Conservation (phyloP, 148 eudicot genomes). For the Silene latifolia region DNA sequence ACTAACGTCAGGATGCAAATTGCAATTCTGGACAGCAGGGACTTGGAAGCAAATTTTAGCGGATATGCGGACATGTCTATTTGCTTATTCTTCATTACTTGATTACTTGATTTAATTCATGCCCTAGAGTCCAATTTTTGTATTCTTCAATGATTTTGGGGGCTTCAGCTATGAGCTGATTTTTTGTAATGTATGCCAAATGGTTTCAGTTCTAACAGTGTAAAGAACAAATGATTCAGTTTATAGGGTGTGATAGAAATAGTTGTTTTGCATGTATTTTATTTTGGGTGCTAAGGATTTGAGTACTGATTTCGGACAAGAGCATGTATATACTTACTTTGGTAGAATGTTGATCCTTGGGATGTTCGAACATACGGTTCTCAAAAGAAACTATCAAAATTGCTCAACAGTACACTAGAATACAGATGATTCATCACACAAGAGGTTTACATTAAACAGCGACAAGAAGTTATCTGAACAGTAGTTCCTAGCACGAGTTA, state of each 20-base stretch:
- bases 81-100: slow-evolving; percentile 35
- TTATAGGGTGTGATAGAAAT: slow-evolving; percentile 16
- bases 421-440: too few species aligned
- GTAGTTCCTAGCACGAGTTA: too few species aligned
- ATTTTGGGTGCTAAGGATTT: slow-evolving; percentile 5
- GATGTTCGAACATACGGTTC: too few species aligned
- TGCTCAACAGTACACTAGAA: too few species aligned
- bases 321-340: too few species aligned
- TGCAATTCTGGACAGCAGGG: slow-evolving; percentile 21
- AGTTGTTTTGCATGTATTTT: background rate
- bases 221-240: slow-evolving; percentile 26
- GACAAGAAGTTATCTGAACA: too few species aligned
- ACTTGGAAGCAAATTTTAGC: slow-evolving; percentile 18
- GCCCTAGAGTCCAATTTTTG: slow-evolving; percentile 29
- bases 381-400: too few species aligned
- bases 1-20: slow-evolving; percentile 14
- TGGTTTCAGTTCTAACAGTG: slow-evolving; percentile 21
- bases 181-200: slow-evolving; percentile 29
- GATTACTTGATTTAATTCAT: slow-evolving; percentile 22
- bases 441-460: too few species aligned
- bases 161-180: slow-evolving; percentile 29
- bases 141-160: slow-evolving; percentile 35
- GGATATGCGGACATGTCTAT: slow-evolving; percentile 20
- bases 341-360: too few species aligned
- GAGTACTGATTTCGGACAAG: too few species aligned